Base-by-base conservation (phyloP, 2,329 filamentous ascomycete species). In the Neopestalotiopsis rosae region DNA sequence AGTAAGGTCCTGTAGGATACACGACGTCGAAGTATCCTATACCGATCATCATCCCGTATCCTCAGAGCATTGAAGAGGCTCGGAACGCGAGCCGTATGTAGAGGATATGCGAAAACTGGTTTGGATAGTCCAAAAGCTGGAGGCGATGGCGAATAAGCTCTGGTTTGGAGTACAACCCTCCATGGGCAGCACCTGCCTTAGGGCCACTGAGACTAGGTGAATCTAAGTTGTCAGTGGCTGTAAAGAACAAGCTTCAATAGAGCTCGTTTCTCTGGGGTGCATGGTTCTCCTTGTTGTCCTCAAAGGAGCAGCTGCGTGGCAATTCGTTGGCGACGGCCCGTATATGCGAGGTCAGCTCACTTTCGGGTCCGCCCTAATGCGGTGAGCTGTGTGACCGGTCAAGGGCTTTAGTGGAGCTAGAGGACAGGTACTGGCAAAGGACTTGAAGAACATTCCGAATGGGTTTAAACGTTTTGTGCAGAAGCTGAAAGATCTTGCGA, bases 321-420 rank as follows among this genome's bases (percentile, higher is more conserved):
- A 32, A 66, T 66, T 66, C n/a, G 63, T 57, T 40, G 63, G 63
- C 62, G 42, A 24, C 63, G 49, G 63, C 63, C 63, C 63, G 63
- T 66, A 66, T 66, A 66, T 66, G 63, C 63, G 61, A 66, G 63
- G 63, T 66, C 63, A 66, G 49, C 63, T n/a, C 45, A 38, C 49
- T n/a, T 40, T 57, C 63, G 63, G 63, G 56, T n/a, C 63, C 63
- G 28, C 28, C 30, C 28, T 30, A 13, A n/a, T 65, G 49, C 63
- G 63, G 63, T 58, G 42, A 66, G 49, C n/a, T 66, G 63, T 66
- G 42, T 38, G 17, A 57, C 61, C 61, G 42, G 40, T 32, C 38
- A 7, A 64, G 61, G 12, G 45, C 17, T 49, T n/a, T 5, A 24
- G 20, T 13, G 20, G 40, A 64, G 13, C 30, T 57, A 66, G 62